Conservation (phyloP, 306 rosid species). For the Prunus mume region DNA sequence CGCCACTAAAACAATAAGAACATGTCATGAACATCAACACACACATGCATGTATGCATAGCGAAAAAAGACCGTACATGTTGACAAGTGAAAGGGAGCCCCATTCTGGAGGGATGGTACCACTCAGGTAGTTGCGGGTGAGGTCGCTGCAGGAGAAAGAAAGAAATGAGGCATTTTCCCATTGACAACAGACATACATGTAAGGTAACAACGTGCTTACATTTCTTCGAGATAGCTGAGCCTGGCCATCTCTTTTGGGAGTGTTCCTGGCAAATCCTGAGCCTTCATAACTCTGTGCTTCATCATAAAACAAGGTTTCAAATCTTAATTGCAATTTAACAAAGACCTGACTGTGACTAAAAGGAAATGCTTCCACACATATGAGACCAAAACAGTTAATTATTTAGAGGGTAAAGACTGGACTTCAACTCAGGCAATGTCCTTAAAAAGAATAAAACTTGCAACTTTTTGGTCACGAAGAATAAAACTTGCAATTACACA, state of each 20-base stretch:
- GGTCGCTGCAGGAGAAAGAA: slow-evolving; percentile 28
- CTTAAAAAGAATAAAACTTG: no score
- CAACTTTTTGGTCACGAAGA: no score
- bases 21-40: neutral
- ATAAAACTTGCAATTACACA: no score
- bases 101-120: slow-evolving; percentile 36
- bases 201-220: slow-evolving; percentile 33
- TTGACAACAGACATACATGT: neutral
- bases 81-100: slow-evolving; percentile 18
- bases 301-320: neutral
- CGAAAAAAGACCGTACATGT: neutral
- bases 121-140: slow-evolving; percentile 33
- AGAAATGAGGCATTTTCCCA: neutral
- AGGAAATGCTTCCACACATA: neutral
- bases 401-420: neutral
- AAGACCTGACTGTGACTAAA: neutral
- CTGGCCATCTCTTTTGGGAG: slow-evolving; percentile 45
- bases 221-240: slow-evolving; percentile 47
- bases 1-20: neutral
- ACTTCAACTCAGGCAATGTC: no score
- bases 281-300: slow-evolving; percentile 39
- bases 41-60: neutral
- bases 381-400: neutral
- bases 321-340: neutral
- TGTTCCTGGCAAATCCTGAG: slow-evolving; percentile 50